Base-by-base conservation (phyloP, 1,284 basidiomycete genomes). In the Cutaneotrichosporon cutaneum region DNA sequence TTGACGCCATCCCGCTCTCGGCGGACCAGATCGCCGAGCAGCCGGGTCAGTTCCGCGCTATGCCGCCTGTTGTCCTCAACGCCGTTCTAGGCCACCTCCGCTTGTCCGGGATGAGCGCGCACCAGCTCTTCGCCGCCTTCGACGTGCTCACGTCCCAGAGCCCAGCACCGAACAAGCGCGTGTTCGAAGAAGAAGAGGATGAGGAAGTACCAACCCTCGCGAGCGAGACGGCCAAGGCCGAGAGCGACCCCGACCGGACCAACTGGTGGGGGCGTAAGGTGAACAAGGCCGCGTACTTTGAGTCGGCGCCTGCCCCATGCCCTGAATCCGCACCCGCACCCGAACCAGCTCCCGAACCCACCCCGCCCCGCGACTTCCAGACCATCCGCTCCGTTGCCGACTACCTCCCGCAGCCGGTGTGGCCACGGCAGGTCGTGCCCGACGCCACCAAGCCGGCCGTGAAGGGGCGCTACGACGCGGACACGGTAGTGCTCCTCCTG, bases 161-260 rank as follows among this genome's bases (percentile, higher is more conserved):
- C 24, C 35, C 51, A 5, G 39, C 21, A 24, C 6, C 48, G 13
- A 45, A 51, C 54, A n/a, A 33, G 47, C 22, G 44, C 21, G 36
- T 33, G 24, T 54, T 56, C 26, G 57, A 58, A n/a, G 63, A 64
- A 6, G 59, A 61, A 27, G 66, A 64, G 11, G 66, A 61, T 1
- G 65, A 67, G 13, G 63, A 60, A 24, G 55, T 33, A 14, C 58
- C 61, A 4, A 45, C 57, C 1, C 53, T 57, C 3, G 42, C 44
- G 30, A 21, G 26, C 7, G 18, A 35, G 22, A 56, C 47, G 5
- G 53, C 53, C 8, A 33, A 51, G 6, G 58, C 53, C n/a, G 59
- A 58, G 8, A 39, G 21, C 16, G 21, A 30, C 30, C 14, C 22
- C 13, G 59, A 61, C 18, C 26, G 45, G 9, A 47, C 56, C 30